Conservation (phyloP, 2,329 filamentous ascomycete genomes). For the Phaeosphaeria sp. region DNA sequence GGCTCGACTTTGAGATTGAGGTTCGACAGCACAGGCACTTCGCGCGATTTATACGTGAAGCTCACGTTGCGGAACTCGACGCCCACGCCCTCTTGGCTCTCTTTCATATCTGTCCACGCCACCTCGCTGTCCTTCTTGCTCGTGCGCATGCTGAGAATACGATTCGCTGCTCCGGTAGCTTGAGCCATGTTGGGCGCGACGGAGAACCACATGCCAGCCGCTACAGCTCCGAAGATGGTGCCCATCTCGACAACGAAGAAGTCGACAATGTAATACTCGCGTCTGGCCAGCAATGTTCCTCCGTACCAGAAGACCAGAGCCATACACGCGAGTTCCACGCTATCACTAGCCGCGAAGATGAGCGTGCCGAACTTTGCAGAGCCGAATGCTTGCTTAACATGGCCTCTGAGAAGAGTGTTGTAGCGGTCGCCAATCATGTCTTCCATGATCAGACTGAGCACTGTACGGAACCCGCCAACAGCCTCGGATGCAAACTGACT, state of each 20-base stretch:
- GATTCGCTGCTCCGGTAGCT: slow-evolving; percentile 45
- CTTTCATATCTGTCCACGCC: slow-evolving; percentile 16
- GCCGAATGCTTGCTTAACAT: slow-evolving; percentile 65
- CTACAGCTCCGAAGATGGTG: slow-evolving; percentile 53
- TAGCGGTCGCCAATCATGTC: slow-evolving; percentile 69
- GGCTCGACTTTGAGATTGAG: slow-evolving; percentile 57
- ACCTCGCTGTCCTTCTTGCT: slow-evolving; percentile 8
- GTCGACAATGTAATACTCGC: slow-evolving; percentile 56
- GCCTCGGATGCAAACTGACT: slow-evolving; percentile 78
- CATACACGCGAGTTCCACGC: slow-evolving; percentile 67
- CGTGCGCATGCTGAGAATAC: slow-evolving; percentile 44
- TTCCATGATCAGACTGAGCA: slow-evolving; percentile 73
- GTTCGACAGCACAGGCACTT: slow-evolving; percentile 67
- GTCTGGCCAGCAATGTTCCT: slow-evolving; percentile 46
- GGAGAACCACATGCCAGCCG: slow-evolving; percentile 48
- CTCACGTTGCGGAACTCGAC: slow-evolving; percentile 93
- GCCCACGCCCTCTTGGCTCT: slow-evolving; percentile 22
- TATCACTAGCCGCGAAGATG: slow-evolving; percentile 73
- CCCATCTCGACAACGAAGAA: slow-evolving; percentile 63
- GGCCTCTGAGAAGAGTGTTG: slow-evolving; percentile 61
- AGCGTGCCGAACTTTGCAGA: slow-evolving; percentile 68
- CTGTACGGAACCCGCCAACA: slow-evolving; percentile 76
- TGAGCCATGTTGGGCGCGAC: slow-evolving; percentile 57
- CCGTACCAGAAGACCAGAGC: slow-evolving; percentile 66
- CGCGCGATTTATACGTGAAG: slow-evolving; percentile 89